phyloP scores from a whole-genome alignment of 2,329 filamentous ascomycete species.

The Blastomyces percursus region DNA sequence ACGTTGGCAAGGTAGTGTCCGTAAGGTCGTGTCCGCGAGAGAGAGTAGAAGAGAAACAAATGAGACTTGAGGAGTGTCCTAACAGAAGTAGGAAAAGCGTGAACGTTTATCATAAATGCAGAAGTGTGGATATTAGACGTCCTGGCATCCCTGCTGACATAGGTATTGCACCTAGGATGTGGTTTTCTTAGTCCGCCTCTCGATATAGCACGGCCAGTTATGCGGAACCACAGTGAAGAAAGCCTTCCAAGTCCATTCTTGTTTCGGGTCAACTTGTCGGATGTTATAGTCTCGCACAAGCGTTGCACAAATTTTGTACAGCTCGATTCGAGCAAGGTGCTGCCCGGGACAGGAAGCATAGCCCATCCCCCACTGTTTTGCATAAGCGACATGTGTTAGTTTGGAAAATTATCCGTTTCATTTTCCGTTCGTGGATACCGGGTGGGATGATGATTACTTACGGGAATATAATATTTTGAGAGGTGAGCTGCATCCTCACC shows the following conservation, averaged over 20 bases:
- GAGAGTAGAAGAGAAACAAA: not conserved
- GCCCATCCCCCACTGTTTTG: slow-evolving; percentile 23
- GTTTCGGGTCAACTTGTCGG: slow-evolving; percentile 16
- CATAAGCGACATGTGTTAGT: not conserved
- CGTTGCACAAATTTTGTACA: slow-evolving; percentile 24
- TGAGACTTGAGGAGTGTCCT: not conserved
- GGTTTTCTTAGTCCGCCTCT: not conserved
- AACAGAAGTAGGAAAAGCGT: not conserved
- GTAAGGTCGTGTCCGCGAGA: not conserved
- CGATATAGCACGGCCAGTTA: slow-evolving; percentile 16
- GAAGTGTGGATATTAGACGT: not conserved
- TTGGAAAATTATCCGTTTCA: not conserved
- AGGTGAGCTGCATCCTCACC: slow-evolving; percentile 2
- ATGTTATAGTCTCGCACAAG: slow-evolving; percentile 24
- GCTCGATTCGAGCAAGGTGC: slow-evolving; percentile 24
- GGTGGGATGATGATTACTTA: slow-evolving; percentile 10
- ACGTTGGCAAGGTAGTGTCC: not conserved
- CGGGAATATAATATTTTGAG: slow-evolving; percentile 12
- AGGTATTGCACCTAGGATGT: not conserved
- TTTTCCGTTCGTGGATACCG: not conserved
- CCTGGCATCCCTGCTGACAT: not conserved
- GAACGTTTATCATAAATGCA: not conserved
- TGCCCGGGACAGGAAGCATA: slow-evolving; percentile 26
- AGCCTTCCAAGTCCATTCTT: slow-evolving; percentile 11
- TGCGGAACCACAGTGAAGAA: slow-evolving; percentile 24